A percentile compares a stretch with the other conserved stretches of the same genome.
These are phyloP conservation scores for Eustoma russellianum DNA, from an alignment of 257 asterid species.

Conservation along the genomic window DNA sequence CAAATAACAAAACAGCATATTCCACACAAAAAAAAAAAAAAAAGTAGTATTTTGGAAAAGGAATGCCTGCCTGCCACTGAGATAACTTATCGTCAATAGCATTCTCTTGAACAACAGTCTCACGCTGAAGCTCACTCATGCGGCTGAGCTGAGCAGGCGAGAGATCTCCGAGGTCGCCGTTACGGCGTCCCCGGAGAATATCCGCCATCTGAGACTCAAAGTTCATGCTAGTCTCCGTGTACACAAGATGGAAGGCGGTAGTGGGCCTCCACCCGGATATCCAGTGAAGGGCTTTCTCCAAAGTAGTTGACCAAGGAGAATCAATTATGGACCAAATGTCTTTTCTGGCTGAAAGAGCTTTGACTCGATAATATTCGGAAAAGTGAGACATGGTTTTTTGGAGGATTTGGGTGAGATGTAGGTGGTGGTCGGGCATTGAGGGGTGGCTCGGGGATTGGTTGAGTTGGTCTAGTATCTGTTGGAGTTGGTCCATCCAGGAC, in stretches of 20 bases:
- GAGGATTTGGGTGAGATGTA: slow-evolving; percentile 28
- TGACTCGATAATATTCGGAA: slow-evolving; percentile 43
- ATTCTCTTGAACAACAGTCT: slow-evolving; percentile 58
- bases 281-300: slow-evolving; percentile 75
- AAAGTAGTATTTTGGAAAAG: no score
- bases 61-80: slow-evolving; percentile 74
- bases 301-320: slow-evolving; percentile 55
- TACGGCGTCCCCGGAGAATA: slow-evolving; percentile 48
- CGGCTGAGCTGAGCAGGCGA: slow-evolving; percentile 60
- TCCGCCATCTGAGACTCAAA: slow-evolving; percentile 70
- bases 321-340: slow-evolving; percentile 41
- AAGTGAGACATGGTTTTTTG: slow-evolving; percentile 37
- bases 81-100: slow-evolving; percentile 43
- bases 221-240: slow-evolving; percentile 65
- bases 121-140: slow-evolving; percentile 73
- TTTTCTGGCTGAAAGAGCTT: slow-evolving; percentile 25
- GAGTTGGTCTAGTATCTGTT: slow-evolving; percentile 31
- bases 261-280: slow-evolving; percentile 91
- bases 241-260: slow-evolving; percentile 68
- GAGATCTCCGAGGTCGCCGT: slow-evolving; percentile 77
- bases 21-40: no score
- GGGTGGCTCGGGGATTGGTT: slow-evolving; percentile 20
- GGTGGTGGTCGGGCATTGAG: slow-evolving; percentile 26
- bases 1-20: no score
- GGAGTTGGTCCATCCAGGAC: slow-evolving; percentile 49